phyloP scores from a whole-genome alignment of 164 flowering plant species.

The Annona cherimola region DNA sequence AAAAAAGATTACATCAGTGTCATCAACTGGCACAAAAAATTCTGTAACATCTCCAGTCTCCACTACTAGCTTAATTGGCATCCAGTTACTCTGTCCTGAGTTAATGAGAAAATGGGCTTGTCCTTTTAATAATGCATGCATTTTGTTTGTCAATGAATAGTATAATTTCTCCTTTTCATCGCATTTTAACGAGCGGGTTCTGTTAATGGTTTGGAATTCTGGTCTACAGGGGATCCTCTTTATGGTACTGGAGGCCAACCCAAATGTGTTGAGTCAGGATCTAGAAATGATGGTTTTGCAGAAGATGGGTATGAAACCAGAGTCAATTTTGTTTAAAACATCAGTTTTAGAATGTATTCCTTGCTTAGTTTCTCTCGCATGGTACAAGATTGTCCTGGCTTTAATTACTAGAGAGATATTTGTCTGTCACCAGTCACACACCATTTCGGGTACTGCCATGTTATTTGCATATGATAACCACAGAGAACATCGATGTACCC shows the following conservation, averaged over 20 bases:
- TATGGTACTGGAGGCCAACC: constrained; percentile 77
- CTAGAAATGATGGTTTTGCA: constrained; percentile 42
- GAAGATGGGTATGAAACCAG: constrained; percentile 62
- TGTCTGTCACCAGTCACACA: no score
- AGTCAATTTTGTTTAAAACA: no score
- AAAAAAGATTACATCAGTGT: no score
- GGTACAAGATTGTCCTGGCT: no score
- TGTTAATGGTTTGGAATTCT: constrained; percentile 7
- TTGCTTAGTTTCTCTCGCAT: no score
- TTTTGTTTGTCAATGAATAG: background rate
- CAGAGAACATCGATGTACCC: no score
- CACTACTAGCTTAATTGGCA: background rate
- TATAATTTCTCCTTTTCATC: background rate
- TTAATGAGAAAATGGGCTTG: background rate
- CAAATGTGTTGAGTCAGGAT: constrained; percentile 34
- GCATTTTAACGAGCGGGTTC: background rate
- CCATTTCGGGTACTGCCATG: no score
- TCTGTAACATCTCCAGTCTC: background rate
- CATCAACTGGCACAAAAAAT: background rate
- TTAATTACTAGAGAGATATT: no score
- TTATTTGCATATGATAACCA: no score
- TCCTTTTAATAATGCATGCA: background rate
- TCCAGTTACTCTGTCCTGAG: background rate
- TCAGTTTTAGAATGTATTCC: no score
- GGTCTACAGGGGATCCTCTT: constrained; percentile 78